Evolutionary conservation across 75 land plant species (phyloP).

Genomic region (Ceratopteris richardii): DNA sequence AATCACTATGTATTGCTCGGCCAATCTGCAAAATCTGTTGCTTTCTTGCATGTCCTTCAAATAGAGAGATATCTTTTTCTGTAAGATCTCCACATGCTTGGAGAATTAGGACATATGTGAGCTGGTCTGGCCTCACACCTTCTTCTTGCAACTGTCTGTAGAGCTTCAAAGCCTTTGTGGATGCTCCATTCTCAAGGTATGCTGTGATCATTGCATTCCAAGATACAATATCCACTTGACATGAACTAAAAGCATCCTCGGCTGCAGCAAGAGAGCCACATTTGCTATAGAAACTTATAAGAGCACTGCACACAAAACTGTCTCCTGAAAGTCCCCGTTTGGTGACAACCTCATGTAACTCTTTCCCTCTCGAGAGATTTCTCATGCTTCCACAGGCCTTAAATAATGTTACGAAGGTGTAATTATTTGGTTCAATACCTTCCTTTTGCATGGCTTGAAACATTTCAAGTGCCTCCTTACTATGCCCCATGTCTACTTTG

Average conservation of each 20-base stretch:
- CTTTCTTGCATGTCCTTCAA: not conserved
- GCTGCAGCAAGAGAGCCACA: conserved; percentile 4
- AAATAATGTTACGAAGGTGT: conserved; percentile 41
- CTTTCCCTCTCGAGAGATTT: conserved; percentile 1
- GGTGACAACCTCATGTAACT: conserved; percentile 10
- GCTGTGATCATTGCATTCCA: conserved; percentile 66
- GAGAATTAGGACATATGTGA: conserved; percentile 29
- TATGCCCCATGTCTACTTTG: not conserved
- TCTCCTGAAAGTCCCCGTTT: conserved; percentile 5
- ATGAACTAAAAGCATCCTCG: conserved; percentile 36
- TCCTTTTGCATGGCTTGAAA: conserved; percentile 17
- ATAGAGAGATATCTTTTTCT: not conserved
- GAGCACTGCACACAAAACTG: not conserved
- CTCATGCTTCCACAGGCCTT: conserved; percentile 24
- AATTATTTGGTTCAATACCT: conserved; percentile 37
- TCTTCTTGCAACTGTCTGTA: conserved; percentile 34
- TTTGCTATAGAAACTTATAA: conserved; percentile 10
- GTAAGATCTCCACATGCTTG: conserved; percentile 1
- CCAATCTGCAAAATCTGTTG: not conserved
- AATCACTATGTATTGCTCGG: not conserved
- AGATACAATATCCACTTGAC: conserved; percentile 46
- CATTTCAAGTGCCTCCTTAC: conserved; percentile 1
- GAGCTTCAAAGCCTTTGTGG: conserved; percentile 25
- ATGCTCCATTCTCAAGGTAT: conserved; percentile 33
- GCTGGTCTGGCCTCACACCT: conserved; percentile 37